Evolutionary conservation across 441 rosid genomes (phyloP).

Genomic region (Aleurites moluccanus): DNA sequence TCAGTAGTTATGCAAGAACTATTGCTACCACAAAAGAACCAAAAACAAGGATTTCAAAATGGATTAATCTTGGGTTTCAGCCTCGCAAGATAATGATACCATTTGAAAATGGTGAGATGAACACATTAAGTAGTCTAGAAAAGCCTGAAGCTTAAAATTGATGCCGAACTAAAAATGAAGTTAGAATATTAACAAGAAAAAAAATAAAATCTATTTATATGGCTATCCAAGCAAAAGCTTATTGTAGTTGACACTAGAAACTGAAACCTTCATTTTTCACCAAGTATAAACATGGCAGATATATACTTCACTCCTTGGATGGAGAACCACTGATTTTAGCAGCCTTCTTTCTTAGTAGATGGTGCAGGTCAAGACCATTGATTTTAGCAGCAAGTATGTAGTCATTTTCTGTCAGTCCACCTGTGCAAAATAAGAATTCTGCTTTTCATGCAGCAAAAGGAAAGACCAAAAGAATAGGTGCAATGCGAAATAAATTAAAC

Average conservation of each 20-base stretch:
- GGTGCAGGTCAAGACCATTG: constrained; percentile 57
- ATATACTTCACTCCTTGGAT: not conserved
- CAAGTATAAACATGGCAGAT: not conserved
- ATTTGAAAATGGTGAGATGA: too few species aligned
- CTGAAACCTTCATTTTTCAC: not conserved
- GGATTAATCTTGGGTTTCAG: too few species aligned
- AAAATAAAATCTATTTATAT: not conserved
- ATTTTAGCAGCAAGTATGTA: constrained; percentile 91
- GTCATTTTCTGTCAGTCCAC: constrained; percentile 91
- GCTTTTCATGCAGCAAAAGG: not conserved
- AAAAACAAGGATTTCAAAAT: too few species aligned
- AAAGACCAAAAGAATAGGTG: not conserved
- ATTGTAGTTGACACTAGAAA: not conserved
- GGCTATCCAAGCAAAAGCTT: not conserved
- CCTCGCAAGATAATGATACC: too few species aligned
- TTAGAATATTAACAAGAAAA: too few species aligned
- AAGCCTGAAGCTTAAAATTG: not conserved
- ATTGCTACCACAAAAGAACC: too few species aligned
- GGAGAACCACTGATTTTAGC: not conserved
- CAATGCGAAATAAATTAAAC: not conserved
- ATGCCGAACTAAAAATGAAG: not conserved
- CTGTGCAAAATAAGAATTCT: constrained; percentile 34
- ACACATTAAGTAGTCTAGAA: not conserved
- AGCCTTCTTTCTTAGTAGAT: constrained; percentile 56
- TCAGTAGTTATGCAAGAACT: too few species aligned